phyloP scores from a whole-genome alignment of 169 alveolate species.

The Plasmodium ovale region DNA sequence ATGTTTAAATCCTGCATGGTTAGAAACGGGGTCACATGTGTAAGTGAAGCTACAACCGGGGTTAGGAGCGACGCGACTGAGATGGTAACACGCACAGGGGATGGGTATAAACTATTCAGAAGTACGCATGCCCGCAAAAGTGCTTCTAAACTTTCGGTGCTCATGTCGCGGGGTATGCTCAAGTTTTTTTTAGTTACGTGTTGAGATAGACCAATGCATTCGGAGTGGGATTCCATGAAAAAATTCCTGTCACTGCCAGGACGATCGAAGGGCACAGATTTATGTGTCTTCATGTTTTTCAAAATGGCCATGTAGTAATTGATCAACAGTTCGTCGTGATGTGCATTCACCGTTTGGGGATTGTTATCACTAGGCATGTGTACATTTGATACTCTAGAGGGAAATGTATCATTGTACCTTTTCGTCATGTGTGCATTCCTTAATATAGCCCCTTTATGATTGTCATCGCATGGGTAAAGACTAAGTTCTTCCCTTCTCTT shows the following conservation, averaged over 20 bases:
- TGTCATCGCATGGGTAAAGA: no score
- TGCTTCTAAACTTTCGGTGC: no score
- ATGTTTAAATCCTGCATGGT: slow-evolving; percentile 50
- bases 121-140: no score
- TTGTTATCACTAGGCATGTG: background rate
- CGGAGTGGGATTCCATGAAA: slow-evolving; percentile 22
- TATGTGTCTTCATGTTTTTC: slow-evolving; percentile 7
- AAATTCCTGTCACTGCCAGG: background rate
- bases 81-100: background rate
- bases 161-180: no score
- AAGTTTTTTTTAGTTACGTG: slow-evolving; percentile 19
- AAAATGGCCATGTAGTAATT: slow-evolving; percentile 21
- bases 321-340: slow-evolving; percentile 10
- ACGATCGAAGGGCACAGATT: background rate
- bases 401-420: slow-evolving; percentile 23
- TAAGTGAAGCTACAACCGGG: no score
- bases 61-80: background rate
- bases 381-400: background rate
- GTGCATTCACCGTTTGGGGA: background rate
- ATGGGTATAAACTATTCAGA: no score
- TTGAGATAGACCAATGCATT: slow-evolving; percentile 22
- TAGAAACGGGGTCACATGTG: no score
- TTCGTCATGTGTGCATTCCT: slow-evolving; percentile 30
- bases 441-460: slow-evolving; percentile 25
- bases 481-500: no score